Evolutionary conservation across 2,329 filamentous ascomycete genomes (phyloP), one percentile per base, ranked within the genome.

Genomic region (Pseudocercospora fijiensis): DNA sequence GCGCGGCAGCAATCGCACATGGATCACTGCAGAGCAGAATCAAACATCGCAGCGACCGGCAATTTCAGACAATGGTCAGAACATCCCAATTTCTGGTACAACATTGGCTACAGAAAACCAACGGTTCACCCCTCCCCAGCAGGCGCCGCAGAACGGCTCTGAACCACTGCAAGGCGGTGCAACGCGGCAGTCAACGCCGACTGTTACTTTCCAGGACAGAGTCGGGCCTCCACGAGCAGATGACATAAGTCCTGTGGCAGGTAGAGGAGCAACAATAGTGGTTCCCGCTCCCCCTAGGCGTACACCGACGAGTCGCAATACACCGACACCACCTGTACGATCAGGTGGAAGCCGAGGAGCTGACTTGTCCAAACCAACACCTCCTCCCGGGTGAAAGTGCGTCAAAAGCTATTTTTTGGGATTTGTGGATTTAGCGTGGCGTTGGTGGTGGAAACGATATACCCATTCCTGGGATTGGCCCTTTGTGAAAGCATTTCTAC

Each of bases 1-100:
- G 24, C 78, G 83, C 43, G 79, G 78, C 43, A 73, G 71, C 37
- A 82, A 82, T 37, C 77, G 84, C 52, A 83, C 82, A 5, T 86
- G 84, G 83, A 84, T 81, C 47, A 83, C 84, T 7, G 62, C 58
- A 18, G 61, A 65, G 11, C 47, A 33, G 16, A 53, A 57, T 43
- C 60, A 49, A 16, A 58, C 53, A 60, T 65, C 33, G 24, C 30
- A 61, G 59, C 5, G 37, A 57, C 28, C 61, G 27, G 45, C 57
- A 55, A 49, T 52, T 16, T 28, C 45, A 37, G 28, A 37, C 45
- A 41, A 33, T 4, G 9, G 22, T 13, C 60, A 55, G 22, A 33
- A 57, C 24, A 51, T 51, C 10, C 63, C 61, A 13, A 59, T 57
- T 33, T 65, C 70, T 7, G 59, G 59, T 8, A 64, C 68, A 16